phyloP scores from a whole-genome alignment of 495 filamentous ascomycete species.

The Podospora pseudocomata region DNA sequence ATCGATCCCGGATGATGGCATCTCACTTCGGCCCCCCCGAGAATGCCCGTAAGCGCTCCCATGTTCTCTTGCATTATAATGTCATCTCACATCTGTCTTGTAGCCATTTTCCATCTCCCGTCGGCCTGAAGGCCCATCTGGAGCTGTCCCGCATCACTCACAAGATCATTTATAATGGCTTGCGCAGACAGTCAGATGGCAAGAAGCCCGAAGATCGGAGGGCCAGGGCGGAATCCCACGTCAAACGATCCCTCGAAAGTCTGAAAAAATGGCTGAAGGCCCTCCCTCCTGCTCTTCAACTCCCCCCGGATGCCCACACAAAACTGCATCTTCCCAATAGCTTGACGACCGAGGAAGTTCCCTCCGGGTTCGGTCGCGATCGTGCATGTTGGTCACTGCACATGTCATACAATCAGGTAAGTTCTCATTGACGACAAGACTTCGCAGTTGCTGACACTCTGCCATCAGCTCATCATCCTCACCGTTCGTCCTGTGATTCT shows the following conservation, averaged over 20 bases:
- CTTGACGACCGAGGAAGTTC: too few species aligned
- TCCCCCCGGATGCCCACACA: not conserved
- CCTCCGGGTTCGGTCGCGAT: constrained; percentile 21
- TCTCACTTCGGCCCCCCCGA: constrained; percentile 33
- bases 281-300: not conserved
- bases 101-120: constrained; percentile 33
- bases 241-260: constrained; percentile 4
- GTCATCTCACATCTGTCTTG: constrained; percentile 21
- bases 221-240: constrained; percentile 11
- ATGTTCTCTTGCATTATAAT: not conserved
- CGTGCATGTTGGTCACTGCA: constrained; percentile 35
- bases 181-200: constrained; percentile 13
- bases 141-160: constrained; percentile 38
- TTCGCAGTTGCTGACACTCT: not conserved
- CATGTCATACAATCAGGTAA: constrained; percentile 43
- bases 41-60: constrained; percentile 12
- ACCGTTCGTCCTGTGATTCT: constrained; percentile 40
- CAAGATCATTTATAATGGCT: constrained; percentile 37
- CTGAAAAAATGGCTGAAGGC: not conserved
- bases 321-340: not conserved
- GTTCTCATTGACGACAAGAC: not conserved
- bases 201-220: constrained; percentile 15
- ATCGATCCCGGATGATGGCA: constrained; percentile 33
- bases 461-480: constrained; percentile 37
- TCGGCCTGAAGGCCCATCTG: constrained; percentile 38